Evolutionary conservation across 805 yeast species (phyloP).

Genomic region (Dipodascus albidus): DNA sequence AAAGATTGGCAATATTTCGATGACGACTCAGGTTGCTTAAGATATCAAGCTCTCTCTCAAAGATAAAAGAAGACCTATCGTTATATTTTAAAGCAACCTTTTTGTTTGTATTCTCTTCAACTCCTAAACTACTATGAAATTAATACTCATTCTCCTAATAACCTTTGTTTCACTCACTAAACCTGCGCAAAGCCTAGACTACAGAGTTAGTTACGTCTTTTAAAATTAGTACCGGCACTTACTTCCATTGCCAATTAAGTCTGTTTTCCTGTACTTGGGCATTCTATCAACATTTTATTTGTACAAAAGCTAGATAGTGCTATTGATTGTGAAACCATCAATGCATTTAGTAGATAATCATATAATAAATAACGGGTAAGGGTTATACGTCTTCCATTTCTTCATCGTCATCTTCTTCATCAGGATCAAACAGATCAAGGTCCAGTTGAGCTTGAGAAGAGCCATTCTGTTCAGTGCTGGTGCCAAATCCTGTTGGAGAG

Average conservation of each 20-base stretch:
- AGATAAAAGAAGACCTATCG: background rate
- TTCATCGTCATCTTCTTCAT: slow-evolving; percentile 23
- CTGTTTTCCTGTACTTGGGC: background rate
- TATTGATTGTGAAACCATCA: too few species aligned
- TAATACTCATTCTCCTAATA: background rate
- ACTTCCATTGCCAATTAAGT: background rate
- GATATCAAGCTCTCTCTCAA: background rate
- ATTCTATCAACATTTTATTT: background rate
- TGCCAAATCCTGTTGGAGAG: slow-evolving; percentile 12
- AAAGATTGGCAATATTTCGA: background rate
- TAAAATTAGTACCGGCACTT: background rate
- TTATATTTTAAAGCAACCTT: background rate
- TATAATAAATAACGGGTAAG: background rate
- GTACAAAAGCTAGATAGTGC: too few species aligned
- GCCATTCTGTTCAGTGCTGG: slow-evolving; percentile 4
- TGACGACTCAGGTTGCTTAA: background rate
- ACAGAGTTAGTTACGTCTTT: background rate
- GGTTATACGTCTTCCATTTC: slow-evolving; percentile 1
- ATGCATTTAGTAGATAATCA: too few species aligned
- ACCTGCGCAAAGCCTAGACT: background rate
- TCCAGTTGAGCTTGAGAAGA: slow-evolving; percentile 13
- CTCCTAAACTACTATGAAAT: background rate
- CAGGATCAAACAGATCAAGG: slow-evolving; percentile 28
- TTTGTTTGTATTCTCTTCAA: background rate
- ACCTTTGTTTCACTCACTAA: background rate